Conservation (phyloP, 1,284 basidiomycete species). For the Microbotryum silenes-acaulis region DNA sequence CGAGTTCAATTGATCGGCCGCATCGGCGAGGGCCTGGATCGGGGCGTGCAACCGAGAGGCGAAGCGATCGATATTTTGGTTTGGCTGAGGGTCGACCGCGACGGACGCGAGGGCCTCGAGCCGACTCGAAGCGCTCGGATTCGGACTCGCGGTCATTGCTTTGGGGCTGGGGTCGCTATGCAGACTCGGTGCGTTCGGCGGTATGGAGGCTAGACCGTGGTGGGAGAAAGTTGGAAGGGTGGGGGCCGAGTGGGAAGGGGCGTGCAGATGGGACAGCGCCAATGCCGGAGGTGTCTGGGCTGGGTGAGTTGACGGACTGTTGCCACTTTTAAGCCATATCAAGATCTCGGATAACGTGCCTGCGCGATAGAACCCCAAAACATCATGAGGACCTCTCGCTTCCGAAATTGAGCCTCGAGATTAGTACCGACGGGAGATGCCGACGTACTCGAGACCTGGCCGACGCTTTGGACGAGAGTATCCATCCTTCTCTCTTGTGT, state of each 20-base stretch:
- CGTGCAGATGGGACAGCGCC: background rate
- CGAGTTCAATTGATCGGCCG: slow-evolving; percentile 9
- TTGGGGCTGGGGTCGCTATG: background rate
- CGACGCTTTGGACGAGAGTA: slow-evolving; percentile 5
- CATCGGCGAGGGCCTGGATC: slow-evolving; percentile 13
- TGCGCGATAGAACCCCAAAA: too few species aligned
- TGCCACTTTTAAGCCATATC: too few species aligned
- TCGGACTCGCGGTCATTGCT: background rate
- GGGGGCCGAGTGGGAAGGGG: background rate
- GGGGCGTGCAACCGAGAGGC: slow-evolving; percentile 7
- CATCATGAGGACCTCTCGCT: background rate
- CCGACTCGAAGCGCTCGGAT: background rate
- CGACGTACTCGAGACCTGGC: slow-evolving; percentile 2
- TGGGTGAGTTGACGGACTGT: too few species aligned
- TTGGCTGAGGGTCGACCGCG: slow-evolving; percentile 9
- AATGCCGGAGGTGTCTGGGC: background rate
- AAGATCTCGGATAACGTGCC: too few species aligned
- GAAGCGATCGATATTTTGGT: slow-evolving; percentile 13
- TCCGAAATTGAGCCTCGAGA: background rate
- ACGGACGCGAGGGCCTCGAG: slow-evolving; percentile 17
- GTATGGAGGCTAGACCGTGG: background rate
- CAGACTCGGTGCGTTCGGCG: background rate
- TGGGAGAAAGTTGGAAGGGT: background rate
- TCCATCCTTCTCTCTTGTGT: slow-evolving; percentile 17
- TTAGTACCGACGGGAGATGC: background rate